Percentiles rank a stretch among this genome's conserved stretches.
Evolutionary conservation across 345 rosid species (phyloP).

Genomic region (Cochlearia excelsa): DNA sequence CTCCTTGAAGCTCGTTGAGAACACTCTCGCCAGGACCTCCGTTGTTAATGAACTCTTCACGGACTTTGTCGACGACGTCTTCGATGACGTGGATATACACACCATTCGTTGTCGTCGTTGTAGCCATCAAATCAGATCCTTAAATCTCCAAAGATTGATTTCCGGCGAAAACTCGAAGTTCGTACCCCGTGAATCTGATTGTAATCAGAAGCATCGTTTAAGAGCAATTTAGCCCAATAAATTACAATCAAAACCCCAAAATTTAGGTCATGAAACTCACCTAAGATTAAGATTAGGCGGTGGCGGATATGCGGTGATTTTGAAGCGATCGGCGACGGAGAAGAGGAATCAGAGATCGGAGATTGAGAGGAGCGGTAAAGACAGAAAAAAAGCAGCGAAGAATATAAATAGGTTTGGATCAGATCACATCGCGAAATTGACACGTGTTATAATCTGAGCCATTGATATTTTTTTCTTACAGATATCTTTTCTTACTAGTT

Average conservation of each 20-base stretch:
- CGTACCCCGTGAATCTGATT: conserved; percentile 13
- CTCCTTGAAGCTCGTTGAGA: conserved; percentile 89
- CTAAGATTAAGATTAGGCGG: conserved; percentile 29
- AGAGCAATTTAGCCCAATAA: neutral
- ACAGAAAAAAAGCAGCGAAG: conserved; percentile 57
- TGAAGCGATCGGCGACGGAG: conserved; percentile 32
- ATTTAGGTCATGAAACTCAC: neutral
- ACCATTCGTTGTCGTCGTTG: conserved; percentile 59
- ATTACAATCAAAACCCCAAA: neutral
- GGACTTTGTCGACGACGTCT: conserved; percentile 87
- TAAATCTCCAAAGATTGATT: conserved; percentile 9
- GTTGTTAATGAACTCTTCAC: conserved; percentile 75
- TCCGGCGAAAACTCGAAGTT: neutral
- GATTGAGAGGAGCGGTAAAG: conserved; percentile 49
- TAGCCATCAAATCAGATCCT: conserved; percentile 46
- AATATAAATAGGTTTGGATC: conserved; percentile 99
- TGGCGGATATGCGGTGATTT: neutral
- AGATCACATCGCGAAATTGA: conserved; percentile 45
- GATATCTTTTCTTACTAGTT: no score
- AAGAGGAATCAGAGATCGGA: conserved; percentile 27
- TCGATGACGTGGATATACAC: conserved; percentile 92
- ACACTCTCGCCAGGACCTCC: conserved; percentile 88
- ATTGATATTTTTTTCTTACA: neutral
- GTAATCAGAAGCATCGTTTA: conserved; percentile 9
- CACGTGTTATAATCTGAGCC: conserved; percentile 66